Evolutionary conservation across 2,329 filamentous ascomycete species (phyloP).

Genomic region (Paramyrothecium roridum): DNA sequence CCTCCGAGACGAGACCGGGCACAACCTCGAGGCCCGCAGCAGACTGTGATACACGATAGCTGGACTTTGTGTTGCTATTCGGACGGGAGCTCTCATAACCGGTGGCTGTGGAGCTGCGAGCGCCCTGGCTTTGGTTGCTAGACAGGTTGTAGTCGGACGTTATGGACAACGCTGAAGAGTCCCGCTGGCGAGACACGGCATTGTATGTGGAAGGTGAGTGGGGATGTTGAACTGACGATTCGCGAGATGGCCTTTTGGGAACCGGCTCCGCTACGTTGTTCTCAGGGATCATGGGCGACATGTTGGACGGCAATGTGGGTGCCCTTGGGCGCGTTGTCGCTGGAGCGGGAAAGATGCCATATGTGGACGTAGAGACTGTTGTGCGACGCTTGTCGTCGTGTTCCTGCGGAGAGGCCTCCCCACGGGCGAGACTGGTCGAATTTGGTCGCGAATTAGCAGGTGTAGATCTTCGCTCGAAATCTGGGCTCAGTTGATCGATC

Average conservation of each 20-base stretch:
- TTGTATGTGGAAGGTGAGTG: neutral
- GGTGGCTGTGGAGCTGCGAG: neutral
- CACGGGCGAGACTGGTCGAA: neutral
- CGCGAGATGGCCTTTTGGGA: neutral
- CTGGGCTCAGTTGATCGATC: slow-evolving; percentile 2
- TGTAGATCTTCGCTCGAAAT: neutral
- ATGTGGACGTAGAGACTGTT: slow-evolving; percentile 3
- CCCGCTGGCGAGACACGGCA: neutral
- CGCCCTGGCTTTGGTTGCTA: neutral
- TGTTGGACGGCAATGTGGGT: slow-evolving; percentile 15
- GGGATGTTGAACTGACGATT: neutral
- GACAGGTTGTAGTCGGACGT: neutral
- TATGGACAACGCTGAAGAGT: neutral
- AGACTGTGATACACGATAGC: neutral
- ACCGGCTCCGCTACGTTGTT: slow-evolving; percentile 14
- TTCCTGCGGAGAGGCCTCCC: neutral
- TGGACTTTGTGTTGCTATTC: neutral
- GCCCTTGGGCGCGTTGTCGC: slow-evolving; percentile 12
- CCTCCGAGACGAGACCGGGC: neutral
- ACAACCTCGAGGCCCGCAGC: neutral
- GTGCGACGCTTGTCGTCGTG: neutral
- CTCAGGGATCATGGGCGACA: slow-evolving; percentile 22
- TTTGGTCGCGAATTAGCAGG: neutral
- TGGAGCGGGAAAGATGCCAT: slow-evolving; percentile 17
- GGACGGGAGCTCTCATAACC: neutral